phyloP scores from a whole-genome alignment of 257 asterid species.

The Jaltomata sinuosa region DNA sequence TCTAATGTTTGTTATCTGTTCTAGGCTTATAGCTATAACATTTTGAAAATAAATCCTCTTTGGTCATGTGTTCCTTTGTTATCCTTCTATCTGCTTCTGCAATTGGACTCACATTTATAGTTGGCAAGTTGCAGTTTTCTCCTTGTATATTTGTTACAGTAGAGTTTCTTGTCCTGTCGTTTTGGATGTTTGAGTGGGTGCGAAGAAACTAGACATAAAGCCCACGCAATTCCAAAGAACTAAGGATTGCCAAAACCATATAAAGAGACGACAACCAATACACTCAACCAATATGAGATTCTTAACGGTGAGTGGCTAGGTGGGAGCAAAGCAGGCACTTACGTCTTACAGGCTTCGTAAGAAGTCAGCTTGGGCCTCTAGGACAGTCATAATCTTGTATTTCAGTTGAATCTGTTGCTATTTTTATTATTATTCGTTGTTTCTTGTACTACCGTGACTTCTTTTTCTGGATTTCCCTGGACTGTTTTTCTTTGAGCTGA shows the following conservation, averaged over 20 bases:
- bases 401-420: background rate
- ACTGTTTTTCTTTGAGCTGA: too few relatives aligned
- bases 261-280: background rate
- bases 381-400: background rate
- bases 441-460: too few relatives aligned
- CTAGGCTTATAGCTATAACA: background rate
- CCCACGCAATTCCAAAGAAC: background rate
- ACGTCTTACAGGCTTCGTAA: too few relatives aligned
- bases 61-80: background rate
- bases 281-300: background rate
- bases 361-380: too few relatives aligned
- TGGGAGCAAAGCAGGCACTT: too few relatives aligned
- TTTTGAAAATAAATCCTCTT: background rate
- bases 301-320: background rate
- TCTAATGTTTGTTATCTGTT: background rate
- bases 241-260: background rate
- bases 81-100: background rate
- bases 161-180: background rate
- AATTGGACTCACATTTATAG: background rate
- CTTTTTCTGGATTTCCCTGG: too few relatives aligned
- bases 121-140: background rate
- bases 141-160: background rate
- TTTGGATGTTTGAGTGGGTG: background rate
- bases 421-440: too few relatives aligned
- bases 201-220: background rate